Evolutionary conservation across 2,329 filamentous ascomycete species (phyloP).

Genomic region (Neofusicoccum kwambonambiense): DNA sequence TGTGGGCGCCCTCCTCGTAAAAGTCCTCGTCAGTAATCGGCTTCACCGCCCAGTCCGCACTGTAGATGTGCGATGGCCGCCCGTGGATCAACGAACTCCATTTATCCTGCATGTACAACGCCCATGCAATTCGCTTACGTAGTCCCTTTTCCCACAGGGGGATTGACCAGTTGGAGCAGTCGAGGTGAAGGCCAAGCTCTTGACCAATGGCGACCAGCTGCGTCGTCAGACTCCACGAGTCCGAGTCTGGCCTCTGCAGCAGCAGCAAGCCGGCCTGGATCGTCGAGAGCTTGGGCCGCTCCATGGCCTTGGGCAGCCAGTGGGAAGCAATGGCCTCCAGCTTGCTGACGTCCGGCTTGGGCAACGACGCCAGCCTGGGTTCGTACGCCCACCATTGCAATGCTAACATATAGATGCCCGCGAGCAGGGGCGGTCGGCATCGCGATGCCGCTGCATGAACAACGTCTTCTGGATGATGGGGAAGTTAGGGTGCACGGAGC

Average conservation of each 20-base stretch:
- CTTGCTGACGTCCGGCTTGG: conserved; percentile 69
- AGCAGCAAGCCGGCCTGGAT: conserved; percentile 75
- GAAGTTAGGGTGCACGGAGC: conserved; percentile 75
- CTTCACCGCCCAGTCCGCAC: conserved; percentile 74
- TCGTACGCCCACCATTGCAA: conserved; percentile 85
- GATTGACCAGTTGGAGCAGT: conserved; percentile 84
- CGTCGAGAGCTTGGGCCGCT: conserved; percentile 76
- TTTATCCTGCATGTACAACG: conserved; percentile 90
- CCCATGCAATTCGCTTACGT: conserved; percentile 84
- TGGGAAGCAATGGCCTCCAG: conserved; percentile 72
- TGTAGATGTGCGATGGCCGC: conserved; percentile 73
- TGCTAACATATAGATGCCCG: conserved; percentile 79
- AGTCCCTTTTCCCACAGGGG: conserved; percentile 83
- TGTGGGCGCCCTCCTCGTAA: conserved; percentile 65
- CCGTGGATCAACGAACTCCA: conserved; percentile 86
- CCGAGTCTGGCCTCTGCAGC: conserved; percentile 71
- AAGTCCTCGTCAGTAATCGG: conserved; percentile 67
- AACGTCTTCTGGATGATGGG: conserved; percentile 80
- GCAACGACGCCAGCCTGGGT: conserved; percentile 61
- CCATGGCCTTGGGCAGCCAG: conserved; percentile 73
- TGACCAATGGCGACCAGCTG: conserved; percentile 85
- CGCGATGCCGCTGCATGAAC: conserved; percentile 75
- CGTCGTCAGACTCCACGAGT: conserved; percentile 81
- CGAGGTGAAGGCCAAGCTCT: conserved; percentile 83
- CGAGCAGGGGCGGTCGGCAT: conserved; percentile 70